phyloP scores from a whole-genome alignment of 352 stramenopile genomes.

The Aphanomyces astaci region DNA sequence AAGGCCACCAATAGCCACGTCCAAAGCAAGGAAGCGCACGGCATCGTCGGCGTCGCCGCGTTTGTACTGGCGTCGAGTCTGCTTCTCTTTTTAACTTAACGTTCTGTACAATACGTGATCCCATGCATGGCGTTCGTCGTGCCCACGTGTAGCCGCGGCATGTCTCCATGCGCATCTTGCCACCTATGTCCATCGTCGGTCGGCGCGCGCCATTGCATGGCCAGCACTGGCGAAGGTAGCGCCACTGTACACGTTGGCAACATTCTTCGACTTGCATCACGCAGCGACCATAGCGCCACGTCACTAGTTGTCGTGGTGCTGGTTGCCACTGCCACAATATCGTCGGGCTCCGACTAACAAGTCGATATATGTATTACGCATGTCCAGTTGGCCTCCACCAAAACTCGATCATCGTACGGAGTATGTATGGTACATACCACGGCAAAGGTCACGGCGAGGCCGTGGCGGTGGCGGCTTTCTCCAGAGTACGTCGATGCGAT shows the following conservation, averaged over 20 bases:
- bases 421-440: no score
- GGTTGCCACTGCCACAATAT: background rate
- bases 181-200: background rate
- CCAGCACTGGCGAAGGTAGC: background rate
- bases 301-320: background rate
- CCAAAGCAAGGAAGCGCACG: slow-evolving; percentile 17
- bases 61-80: slow-evolving; percentile 24
- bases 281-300: background rate
- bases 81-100: slow-evolving; percentile 25
- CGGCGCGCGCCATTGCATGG: background rate
- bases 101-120: background rate
- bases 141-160: background rate
- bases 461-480: background rate
- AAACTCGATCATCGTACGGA: no score
- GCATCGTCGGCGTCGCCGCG: slow-evolving; percentile 10
- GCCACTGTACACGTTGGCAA: background rate
- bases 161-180: background rate
- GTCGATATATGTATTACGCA: no score
- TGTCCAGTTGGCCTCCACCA: no score
- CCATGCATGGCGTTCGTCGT: background rate
- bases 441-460: background rate
- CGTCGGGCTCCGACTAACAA: background rate
- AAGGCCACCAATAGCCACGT: slow-evolving; percentile 13
- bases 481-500: background rate
- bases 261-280: background rate